Percentiles rank a stretch among this genome's conserved stretches.
These are phyloP conservation scores for Micractinium sp. DNA, from an alignment of 139 green algal species.

Conservation along the genomic window DNA sequence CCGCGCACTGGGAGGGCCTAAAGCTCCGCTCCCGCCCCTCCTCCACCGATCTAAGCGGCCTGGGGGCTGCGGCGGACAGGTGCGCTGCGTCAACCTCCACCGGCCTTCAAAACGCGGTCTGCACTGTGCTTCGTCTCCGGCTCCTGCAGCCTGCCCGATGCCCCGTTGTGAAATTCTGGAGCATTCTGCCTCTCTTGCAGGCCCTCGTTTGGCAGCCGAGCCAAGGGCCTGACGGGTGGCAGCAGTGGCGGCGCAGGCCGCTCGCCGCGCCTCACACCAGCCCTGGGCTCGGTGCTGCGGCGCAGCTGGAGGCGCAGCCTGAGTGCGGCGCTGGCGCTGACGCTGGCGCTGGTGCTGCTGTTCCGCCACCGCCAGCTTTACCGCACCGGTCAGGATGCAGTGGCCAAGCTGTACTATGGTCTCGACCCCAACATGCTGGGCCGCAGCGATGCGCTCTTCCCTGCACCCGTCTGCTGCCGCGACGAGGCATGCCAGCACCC, in stretches of 20 bases:
- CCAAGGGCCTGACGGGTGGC: background rate
- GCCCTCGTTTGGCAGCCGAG: background rate
- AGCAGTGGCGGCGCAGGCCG: background rate
- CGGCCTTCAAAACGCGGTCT: background rate
- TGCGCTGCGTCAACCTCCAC: background rate
- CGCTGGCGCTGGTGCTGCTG: slow-evolving; percentile 2
- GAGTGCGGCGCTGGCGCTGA: background rate
- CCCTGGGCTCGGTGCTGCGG: background rate
- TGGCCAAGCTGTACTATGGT: slow-evolving; percentile 24
- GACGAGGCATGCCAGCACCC: slow-evolving; percentile 1
- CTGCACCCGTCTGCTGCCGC: slow-evolving; percentile 17
- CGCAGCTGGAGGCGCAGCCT: background rate
- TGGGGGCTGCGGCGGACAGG: background rate
- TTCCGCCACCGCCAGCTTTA: background rate
- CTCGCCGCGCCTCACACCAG: background rate
- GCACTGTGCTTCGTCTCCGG: background rate
- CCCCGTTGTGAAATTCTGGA: background rate
- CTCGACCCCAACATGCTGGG: slow-evolving; percentile 28
- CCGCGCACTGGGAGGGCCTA: background rate
- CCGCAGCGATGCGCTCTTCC: slow-evolving; percentile 1
- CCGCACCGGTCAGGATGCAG: slow-evolving; percentile 5
- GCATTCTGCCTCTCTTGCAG: background rate
- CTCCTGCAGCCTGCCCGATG: background rate
- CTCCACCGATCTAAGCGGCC: background rate
- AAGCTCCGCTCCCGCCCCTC: background rate